phyloP scores from a whole-genome alignment of 192 early-diverging fungal genomes.

The Backusella tarrabulga region DNA sequence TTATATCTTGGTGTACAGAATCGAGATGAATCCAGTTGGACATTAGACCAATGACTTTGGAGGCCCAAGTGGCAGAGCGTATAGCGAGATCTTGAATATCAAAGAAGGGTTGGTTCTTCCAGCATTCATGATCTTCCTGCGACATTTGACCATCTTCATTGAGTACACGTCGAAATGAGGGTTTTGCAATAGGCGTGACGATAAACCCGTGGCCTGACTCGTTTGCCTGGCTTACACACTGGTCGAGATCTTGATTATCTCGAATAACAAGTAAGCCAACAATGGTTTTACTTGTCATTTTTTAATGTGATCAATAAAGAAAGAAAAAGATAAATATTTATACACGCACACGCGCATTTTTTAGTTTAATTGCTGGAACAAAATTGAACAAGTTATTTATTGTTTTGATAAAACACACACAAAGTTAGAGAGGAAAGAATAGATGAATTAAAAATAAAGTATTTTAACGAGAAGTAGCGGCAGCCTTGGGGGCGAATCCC shows the following conservation, averaged over 20 bases:
- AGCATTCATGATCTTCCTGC: constrained; percentile 22
- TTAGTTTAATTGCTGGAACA: background rate
- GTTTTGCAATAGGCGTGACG: constrained; percentile 49
- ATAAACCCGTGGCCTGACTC: constrained; percentile 48
- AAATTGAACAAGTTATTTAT: background rate
- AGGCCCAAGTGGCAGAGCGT: constrained; percentile 35
- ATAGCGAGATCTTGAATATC: constrained; percentile 47
- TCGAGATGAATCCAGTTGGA: constrained; percentile 60
- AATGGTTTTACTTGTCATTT: background rate
- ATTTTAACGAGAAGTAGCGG: constrained; percentile 80
- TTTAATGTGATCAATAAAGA: background rate
- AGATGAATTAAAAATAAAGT: background rate
- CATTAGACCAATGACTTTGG: constrained; percentile 44
- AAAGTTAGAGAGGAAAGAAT: constrained; percentile 6
- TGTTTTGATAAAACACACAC: background rate
- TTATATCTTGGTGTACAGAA: constrained; percentile 37
- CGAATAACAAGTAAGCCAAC: background rate
- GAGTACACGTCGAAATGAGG: constrained; percentile 45
- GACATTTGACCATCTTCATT: constrained; percentile 32
- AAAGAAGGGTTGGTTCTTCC: constrained; percentile 45
- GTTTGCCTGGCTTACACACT: constrained; percentile 19
- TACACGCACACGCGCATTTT: background rate
- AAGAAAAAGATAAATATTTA: background rate
- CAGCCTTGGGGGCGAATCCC: constrained; percentile 77
- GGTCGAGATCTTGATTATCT: background rate